Conservation (phyloP, 2,329 filamentous ascomycete species). For the Xylariaceae sp. region DNA sequence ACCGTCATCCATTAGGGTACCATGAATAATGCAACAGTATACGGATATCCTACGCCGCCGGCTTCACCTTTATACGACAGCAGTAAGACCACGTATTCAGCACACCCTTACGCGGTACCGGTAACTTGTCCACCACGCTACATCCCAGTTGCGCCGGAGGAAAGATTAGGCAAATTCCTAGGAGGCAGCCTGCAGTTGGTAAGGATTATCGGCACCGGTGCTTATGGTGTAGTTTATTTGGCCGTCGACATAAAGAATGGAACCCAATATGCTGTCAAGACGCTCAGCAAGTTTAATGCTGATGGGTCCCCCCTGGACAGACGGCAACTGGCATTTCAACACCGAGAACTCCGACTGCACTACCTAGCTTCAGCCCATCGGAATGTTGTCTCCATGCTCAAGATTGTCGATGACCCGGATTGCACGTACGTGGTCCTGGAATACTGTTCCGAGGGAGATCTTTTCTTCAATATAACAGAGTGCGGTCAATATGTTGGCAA, state of each 20-base stretch:
- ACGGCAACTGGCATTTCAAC: slow-evolving; percentile 84
- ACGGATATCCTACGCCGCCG: slow-evolving; percentile 54
- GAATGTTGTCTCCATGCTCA: slow-evolving; percentile 89
- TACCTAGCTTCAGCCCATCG: slow-evolving; percentile 81
- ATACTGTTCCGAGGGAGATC: slow-evolving; percentile 92
- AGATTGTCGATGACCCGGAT: slow-evolving; percentile 86
- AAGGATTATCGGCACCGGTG: slow-evolving; percentile 82
- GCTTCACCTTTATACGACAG: slow-evolving; percentile 52
- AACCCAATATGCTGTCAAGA: slow-evolving; percentile 89
- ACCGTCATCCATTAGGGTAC: slow-evolving; percentile 36
- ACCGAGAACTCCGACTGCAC: slow-evolving; percentile 87
- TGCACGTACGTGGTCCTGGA: slow-evolving; percentile 96
- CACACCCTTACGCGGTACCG: slow-evolving; percentile 35
- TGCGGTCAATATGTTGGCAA: slow-evolving; percentile 88
- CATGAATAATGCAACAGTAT: slow-evolving; percentile 56
- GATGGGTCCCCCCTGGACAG: slow-evolving; percentile 68
- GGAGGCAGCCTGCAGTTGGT: slow-evolving; percentile 79
- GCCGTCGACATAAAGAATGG: slow-evolving; percentile 78
- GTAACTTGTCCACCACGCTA: slow-evolving; percentile 42
- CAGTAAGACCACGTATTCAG: slow-evolving; percentile 41
- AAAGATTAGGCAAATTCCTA: slow-evolving; percentile 77
- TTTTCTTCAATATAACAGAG: slow-evolving; percentile 97
- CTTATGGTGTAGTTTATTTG: slow-evolving; percentile 93
- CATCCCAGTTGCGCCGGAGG: slow-evolving; percentile 65
- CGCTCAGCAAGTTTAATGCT: slow-evolving; percentile 81